Conservation (phyloP, 73 alveolate species). For the Paramecium pentaurelia region DNA sequence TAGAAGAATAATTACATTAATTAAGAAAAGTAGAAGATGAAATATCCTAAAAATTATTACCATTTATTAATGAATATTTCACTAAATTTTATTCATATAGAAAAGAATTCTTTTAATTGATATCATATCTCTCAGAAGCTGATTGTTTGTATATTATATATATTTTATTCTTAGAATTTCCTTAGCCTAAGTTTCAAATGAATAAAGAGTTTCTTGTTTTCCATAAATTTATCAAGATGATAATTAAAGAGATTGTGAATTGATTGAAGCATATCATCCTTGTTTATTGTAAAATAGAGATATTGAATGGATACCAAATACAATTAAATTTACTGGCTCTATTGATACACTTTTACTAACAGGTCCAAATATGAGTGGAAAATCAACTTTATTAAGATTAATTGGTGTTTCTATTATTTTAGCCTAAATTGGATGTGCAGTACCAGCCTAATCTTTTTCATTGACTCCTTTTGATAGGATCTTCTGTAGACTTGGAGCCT, state of each 20-base stretch:
- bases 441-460: constrained; percentile 80
- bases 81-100: constrained; percentile 62
- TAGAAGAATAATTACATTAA: constrained; percentile 60
- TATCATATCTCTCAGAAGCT: background rate
- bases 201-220: background rate
- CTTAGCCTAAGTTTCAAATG: constrained; percentile 58
- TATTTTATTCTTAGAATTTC: constrained; percentile 41
- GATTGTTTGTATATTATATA: background rate
- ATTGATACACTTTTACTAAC: constrained; percentile 75
- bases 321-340: constrained; percentile 44
- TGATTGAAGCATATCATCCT: constrained; percentile 82
- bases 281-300: constrained; percentile 65
- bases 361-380: constrained; percentile 99
- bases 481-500: constrained; percentile 94
- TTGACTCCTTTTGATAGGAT: constrained; percentile 83
- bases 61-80: constrained; percentile 69
- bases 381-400: constrained; percentile 89
- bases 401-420: constrained; percentile 82
- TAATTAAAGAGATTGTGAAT: background rate
- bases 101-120: constrained; percentile 59
- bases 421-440: constrained; percentile 90
- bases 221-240: constrained; percentile 29
- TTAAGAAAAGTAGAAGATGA: constrained; percentile 71
- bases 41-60: constrained; percentile 63
- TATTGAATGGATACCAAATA: constrained; percentile 72